Conservation (phyloP, 495 filamentous ascomycete species). For the Daldinia vernicosa region DNA sequence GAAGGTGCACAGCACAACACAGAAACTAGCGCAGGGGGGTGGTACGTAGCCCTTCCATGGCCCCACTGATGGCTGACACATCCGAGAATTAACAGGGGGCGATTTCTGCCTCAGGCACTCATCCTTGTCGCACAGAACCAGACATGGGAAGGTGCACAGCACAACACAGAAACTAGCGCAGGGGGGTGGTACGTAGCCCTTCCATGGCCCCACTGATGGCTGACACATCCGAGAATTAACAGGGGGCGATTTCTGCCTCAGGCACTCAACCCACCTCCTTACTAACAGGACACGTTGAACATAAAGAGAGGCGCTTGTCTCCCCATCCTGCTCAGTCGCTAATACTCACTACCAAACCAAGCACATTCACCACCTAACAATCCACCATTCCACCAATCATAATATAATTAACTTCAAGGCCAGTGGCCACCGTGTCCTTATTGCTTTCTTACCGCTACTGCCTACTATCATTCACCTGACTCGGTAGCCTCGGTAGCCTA, state of each 20-base stretch:
- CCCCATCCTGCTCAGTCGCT: slow-evolving; percentile 7
- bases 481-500: slow-evolving; percentile 20
- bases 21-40: slow-evolving; percentile 5
- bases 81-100: slow-evolving; percentile 8
- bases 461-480: slow-evolving; percentile 28
- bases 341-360: not conserved
- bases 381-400: slow-evolving; percentile 23
- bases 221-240: slow-evolving; percentile 32
- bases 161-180: slow-evolving; percentile 2
- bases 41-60: slow-evolving; percentile 10
- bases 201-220: slow-evolving; percentile 35
- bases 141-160: not conserved
- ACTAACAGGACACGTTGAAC: slow-evolving; percentile 47
- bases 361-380: slow-evolving; percentile 13
- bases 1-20: slow-evolving; percentile 8
- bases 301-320: slow-evolving; percentile 42
- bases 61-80: slow-evolving; percentile 41
- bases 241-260: slow-evolving; percentile 26
- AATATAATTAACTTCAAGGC: not conserved
- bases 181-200: slow-evolving; percentile 18
- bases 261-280: slow-evolving; percentile 20
- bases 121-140: no score
- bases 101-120: slow-evolving; percentile 29
- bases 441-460: slow-evolving; percentile 6
- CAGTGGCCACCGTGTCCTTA: slow-evolving; percentile 34